These are phyloP conservation scores for Piromyces finnis DNA, from an alignment of 192 early-diverging fungal genomes.

Conservation along the genomic window DNA sequence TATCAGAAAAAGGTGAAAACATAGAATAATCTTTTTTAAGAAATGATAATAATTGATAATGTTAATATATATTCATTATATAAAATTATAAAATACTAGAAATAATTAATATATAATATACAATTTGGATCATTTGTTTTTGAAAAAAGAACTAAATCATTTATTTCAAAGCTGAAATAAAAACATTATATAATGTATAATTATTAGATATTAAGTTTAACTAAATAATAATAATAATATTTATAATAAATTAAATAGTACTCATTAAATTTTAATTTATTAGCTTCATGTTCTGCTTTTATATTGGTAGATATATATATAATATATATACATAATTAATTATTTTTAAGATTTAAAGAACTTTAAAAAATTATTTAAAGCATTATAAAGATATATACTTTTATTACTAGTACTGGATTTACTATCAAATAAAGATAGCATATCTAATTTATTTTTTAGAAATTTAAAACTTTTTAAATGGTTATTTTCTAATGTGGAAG, in stretches of 20 bases:
- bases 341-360: too few species aligned
- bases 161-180: not conserved
- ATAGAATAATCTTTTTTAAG: not conserved
- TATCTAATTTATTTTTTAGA: not conserved
- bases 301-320: too few species aligned
- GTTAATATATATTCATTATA: too few species aligned
- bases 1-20: not conserved
- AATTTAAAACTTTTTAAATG: not conserved
- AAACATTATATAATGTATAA: not conserved
- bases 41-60: too few species aligned
- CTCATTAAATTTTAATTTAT: not conserved
- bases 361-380: too few species aligned
- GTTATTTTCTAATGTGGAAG: not conserved
- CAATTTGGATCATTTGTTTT: not conserved
- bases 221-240: too few species aligned
- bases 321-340: too few species aligned
- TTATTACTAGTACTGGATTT: not conserved
- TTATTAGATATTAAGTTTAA: too few species aligned
- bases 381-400: too few species aligned
- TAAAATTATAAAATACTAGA: too few species aligned
- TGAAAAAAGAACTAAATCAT: not conserved
- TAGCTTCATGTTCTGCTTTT: not conserved
- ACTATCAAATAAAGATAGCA: not conserved
- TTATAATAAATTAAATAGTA: not conserved
- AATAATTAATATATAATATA: not conserved